These are phyloP conservation scores for Xylariaceae sp. DNA, from an alignment of 2,329 filamentous ascomycete species.

Conservation along the genomic window DNA sequence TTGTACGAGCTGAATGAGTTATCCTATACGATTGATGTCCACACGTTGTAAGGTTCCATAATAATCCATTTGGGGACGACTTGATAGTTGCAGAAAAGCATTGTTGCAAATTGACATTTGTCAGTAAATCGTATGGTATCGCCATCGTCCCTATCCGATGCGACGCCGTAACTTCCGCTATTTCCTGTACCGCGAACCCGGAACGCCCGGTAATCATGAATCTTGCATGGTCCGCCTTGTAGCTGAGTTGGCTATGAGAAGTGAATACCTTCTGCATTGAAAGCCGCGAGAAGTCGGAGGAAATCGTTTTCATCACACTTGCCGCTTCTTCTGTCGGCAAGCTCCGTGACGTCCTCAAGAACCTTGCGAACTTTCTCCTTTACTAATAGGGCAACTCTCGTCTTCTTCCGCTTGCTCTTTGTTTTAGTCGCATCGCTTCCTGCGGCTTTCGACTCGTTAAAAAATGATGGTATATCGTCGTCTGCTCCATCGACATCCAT, in stretches of 20 bases:
- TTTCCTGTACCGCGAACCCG: conserved; percentile 8
- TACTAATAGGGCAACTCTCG: conserved; percentile 80
- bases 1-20: conserved; percentile 7
- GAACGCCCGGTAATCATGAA: conserved; percentile 18
- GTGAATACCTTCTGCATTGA: conserved; percentile 92
- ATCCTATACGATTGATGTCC: conserved; percentile 23
- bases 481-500: conserved; percentile 55
- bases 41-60: conserved; percentile 14
- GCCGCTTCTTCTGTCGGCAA: conserved; percentile 79
- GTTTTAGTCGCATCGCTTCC: conserved; percentile 53
- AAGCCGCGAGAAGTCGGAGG: conserved; percentile 75
- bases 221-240: conserved; percentile 22
- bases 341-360: conserved; percentile 75
- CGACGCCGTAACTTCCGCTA: conserved; percentile 13
- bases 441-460: conserved; percentile 65
- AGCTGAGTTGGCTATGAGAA: conserved; percentile 63
- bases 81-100: not conserved
- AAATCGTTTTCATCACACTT: conserved; percentile 95
- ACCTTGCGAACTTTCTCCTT: conserved; percentile 84
- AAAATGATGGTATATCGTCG: conserved; percentile 81
- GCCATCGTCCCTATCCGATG: not conserved
- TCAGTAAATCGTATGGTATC: not conserved
- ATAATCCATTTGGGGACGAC: not conserved
- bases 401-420: conserved; percentile 73
- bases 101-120: not conserved